Percentiles rank a stretch among this genome's conserved stretches.
phyloP scores from a whole-genome alignment of 108 stramenopile species.

The Seminavis robusta region DNA sequence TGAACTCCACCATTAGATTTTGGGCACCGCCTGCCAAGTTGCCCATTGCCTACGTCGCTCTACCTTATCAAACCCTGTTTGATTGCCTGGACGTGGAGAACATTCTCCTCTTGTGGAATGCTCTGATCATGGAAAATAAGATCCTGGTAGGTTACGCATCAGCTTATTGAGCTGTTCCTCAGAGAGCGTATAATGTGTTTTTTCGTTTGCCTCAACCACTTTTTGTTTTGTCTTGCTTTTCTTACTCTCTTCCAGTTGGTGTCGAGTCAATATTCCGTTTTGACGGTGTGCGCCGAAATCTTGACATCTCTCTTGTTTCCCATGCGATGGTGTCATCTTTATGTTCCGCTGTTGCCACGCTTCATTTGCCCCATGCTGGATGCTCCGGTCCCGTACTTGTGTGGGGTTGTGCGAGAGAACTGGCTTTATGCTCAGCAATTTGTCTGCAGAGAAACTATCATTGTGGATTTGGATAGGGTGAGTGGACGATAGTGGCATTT shows the following conservation, averaged over 20 bases:
- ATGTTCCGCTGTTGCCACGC: constrained; percentile 82
- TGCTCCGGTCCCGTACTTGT: constrained; percentile 90
- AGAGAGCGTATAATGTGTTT: no score
- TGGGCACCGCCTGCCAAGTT: constrained; percentile 94
- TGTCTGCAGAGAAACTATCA: constrained; percentile 76
- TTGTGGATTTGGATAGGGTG: constrained; percentile 92
- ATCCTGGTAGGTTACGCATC: constrained; percentile 54
- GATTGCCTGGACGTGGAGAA: constrained; percentile 86
- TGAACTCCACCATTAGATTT: constrained; percentile 77
- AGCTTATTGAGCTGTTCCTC: no score
- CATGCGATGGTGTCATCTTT: constrained; percentile 91
- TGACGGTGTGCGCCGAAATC: constrained; percentile 93
- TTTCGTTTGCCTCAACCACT: no score
- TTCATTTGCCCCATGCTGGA: constrained; percentile 84
- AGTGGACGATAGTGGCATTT: no score
- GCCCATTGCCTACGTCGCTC: constrained; percentile 92
- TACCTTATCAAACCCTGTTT: constrained; percentile 87
- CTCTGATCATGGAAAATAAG: constrained; percentile 86
- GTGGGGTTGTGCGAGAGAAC: constrained; percentile 80
- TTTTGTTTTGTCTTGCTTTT: background rate
- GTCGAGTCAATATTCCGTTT: constrained; percentile 77
- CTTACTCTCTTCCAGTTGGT: no score
- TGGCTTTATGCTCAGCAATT: constrained; percentile 65
- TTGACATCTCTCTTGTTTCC: constrained; percentile 93
- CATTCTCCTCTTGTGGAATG: constrained; percentile 73